These are phyloP conservation scores for Hypoxylon rickii DNA, from an alignment of 495 filamentous ascomycete genomes.

Conservation along the genomic window DNA sequence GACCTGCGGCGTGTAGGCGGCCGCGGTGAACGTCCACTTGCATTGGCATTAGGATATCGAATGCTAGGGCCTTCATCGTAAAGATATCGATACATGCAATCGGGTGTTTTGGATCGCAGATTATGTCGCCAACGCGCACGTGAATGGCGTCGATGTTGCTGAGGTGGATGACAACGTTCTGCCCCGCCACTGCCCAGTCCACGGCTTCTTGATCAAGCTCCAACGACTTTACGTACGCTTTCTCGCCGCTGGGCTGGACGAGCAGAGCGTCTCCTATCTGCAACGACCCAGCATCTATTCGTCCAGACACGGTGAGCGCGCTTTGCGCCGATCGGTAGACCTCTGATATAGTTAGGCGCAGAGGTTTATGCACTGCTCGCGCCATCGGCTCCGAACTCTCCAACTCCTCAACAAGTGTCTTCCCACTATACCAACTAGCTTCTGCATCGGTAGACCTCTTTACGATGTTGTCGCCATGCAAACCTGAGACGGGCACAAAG, in stretches of 20 bases:
- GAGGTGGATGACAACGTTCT: conserved; percentile 83
- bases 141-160: conserved; percentile 84
- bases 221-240: conserved; percentile 74
- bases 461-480: conserved; percentile 85
- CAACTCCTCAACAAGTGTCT: conserved; percentile 78
- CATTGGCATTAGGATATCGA: conserved; percentile 88
- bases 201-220: conserved; percentile 70
- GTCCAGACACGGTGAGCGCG: conserved; percentile 80
- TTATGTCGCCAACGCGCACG: conserved; percentile 79
- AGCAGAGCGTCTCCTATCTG: conserved; percentile 83
- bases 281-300: conserved; percentile 80
- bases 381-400: conserved; percentile 75
- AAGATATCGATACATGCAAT: conserved; percentile 72
- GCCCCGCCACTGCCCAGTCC: conserved; percentile 96
- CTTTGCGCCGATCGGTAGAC: conserved; percentile 69
- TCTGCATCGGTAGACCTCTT: conserved; percentile 59
- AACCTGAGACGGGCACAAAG: conserved; percentile 87
- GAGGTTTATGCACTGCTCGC: conserved; percentile 73
- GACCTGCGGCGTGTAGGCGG: conserved; percentile 76
- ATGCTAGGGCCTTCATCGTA: conserved; percentile 81
- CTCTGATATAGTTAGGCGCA: conserved; percentile 83
- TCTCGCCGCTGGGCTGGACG: conserved; percentile 78
- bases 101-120: conserved; percentile 71
- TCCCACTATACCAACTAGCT: conserved; percentile 76
- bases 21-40: conserved; percentile 86